These are phyloP conservation scores for Mimosa bimucronata DNA, from an alignment of 306 rosid species.

Conservation along the genomic window DNA sequence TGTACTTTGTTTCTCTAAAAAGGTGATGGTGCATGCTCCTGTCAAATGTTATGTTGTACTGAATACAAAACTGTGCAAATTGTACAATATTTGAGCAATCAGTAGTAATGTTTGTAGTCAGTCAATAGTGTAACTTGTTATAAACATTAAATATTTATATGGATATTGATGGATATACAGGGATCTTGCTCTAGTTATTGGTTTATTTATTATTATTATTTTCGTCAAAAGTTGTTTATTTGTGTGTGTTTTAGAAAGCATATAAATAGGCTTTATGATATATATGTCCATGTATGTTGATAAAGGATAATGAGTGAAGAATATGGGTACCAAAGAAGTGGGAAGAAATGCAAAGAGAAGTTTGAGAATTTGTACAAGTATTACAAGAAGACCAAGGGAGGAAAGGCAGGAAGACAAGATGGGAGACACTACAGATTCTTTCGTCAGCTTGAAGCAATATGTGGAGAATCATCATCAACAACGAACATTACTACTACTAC, in stretches of 20 bases:
- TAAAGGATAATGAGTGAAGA: conserved; percentile 76
- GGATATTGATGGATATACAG: background rate
- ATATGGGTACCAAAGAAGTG: conserved; percentile 79
- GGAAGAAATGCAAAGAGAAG: conserved; percentile 87
- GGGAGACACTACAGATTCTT: conserved; percentile 87
- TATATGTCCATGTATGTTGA: background rate
- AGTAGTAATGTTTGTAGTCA: background rate
- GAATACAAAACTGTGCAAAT: background rate
- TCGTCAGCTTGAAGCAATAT: conserved; percentile 81
- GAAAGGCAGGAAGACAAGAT: conserved; percentile 79
- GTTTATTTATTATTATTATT: conserved; percentile 2
- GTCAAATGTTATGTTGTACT: background rate
- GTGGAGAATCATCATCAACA: conserved; percentile 49
- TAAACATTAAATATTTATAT: background rate
- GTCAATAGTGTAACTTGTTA: background rate
- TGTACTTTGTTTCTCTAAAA: background rate
- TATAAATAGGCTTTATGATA: conserved; percentile 5
- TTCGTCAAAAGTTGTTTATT: too few relatives aligned
- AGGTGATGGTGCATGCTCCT: background rate
- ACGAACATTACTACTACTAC: conserved; percentile 3
- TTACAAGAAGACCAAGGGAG: conserved; percentile 89
- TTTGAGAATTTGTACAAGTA: conserved; percentile 88
- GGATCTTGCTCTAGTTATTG: background rate
- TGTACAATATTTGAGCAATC: background rate
- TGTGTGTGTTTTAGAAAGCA: conserved; percentile 6